Base-by-base conservation (phyloP, 2,329 filamentous ascomycete genomes). In the Colletotrichum aenigma region DNA sequence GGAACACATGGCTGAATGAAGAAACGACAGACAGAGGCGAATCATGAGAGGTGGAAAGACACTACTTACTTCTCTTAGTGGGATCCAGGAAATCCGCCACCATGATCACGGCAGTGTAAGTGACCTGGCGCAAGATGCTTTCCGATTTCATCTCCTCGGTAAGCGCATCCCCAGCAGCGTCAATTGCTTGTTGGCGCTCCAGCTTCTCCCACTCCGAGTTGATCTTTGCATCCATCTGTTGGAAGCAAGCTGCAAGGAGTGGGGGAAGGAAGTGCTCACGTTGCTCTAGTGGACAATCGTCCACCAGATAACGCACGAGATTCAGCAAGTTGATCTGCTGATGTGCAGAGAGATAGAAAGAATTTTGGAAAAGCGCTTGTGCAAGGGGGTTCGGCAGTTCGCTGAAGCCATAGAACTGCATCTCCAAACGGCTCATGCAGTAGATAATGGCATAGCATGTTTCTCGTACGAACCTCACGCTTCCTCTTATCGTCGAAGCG, bases 71-170 rank as follows among this genome's bases (percentile, higher is more conserved):
- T 83, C 85, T 89, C 86, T 91, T 87, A 65, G 89, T 89, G 16
- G 96, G 94, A 82, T 98, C 96, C 26, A 99, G 88, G 79, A 98
- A 93, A 79, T 95, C 94, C 9, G 95, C 95, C 77, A 98, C 94
- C 90, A 98, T 95, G 79, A 97, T 93, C 34, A 98, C 95, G 2
- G 96, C 95, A 5, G 95, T 95, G 84, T 97, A 97, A 0, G 96
- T 98, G 66, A 98, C 90, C 83, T 98, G 96, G 24, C 97, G 92
- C 61, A 99, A 87, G 34, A 99, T 97, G 81, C 96, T 98, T 84
- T 99, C 97, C 8, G 95, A 93, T 85, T 98, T 98, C 97, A 99
- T 99, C 86, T 99, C 97, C 79, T 98, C 96, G 2, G 94, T 95
- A 69, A 99, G 87, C 75, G 95, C 94, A 71, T 96, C 95, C 24